Evolutionary conservation across 148 eudicot species (phyloP).

Genomic region (Polygonum aviculare): DNA sequence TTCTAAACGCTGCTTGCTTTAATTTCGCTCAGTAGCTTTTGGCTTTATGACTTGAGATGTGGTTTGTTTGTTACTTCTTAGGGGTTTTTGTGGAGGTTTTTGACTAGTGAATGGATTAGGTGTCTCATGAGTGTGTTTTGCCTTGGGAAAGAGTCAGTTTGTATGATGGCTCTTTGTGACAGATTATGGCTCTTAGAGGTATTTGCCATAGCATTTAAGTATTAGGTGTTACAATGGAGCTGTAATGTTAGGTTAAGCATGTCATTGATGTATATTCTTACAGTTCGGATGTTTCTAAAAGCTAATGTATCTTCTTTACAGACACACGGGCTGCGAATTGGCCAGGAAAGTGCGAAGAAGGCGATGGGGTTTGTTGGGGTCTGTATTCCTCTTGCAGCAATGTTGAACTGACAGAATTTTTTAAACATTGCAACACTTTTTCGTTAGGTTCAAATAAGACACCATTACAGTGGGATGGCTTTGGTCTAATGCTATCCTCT

Average conservation of each 20-base stretch:
- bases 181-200: background rate
- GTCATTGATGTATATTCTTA: background rate
- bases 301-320: constrained; percentile 17
- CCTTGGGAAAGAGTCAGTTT: too few relatives aligned
- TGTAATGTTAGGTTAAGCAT: background rate
- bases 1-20: background rate
- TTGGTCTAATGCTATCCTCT: background rate
- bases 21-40: background rate
- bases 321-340: constrained; percentile 92
- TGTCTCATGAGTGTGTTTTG: too few relatives aligned
- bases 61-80: too few relatives aligned
- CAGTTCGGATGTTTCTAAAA: background rate
- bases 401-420: background rate
- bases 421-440: background rate
- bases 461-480: background rate
- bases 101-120: too few relatives aligned
- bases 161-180: too few relatives aligned
- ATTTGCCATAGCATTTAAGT: background rate
- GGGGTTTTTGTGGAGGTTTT: too few relatives aligned
- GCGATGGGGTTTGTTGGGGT: constrained; percentile 90
- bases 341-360: constrained; percentile 76
- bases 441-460: background rate
- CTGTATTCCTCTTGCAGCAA: constrained; percentile 6
- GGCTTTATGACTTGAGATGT: too few relatives aligned
- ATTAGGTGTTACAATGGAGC: background rate